phyloP scores from a whole-genome alignment of 768 basidiomycete genomes.

The Auriscalpium microsporum region DNA sequence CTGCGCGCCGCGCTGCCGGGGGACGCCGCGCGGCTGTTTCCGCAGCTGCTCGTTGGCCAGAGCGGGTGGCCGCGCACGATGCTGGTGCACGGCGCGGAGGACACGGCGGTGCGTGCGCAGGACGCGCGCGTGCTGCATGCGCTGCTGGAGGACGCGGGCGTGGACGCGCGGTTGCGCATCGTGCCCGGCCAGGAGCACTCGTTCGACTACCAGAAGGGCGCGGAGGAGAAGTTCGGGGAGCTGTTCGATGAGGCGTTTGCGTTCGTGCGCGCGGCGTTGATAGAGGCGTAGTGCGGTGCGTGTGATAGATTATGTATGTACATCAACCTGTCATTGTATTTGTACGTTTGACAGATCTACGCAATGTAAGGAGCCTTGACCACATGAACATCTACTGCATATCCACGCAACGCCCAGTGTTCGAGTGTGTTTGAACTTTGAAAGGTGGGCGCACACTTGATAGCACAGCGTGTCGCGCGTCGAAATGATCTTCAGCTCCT shows the following conservation, averaged over 20 bases:
- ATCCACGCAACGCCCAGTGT: no score
- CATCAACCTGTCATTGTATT: conserved; percentile 1
- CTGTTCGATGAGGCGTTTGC: conserved; percentile 27
- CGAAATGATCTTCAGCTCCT: no score
- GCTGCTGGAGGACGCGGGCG: conserved; percentile 29
- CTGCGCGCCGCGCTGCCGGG: conserved; percentile 19
- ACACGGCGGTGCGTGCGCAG: conserved; percentile 35
- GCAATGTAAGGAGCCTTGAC: no score
- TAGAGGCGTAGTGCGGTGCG: no score
- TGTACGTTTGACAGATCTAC: no score
- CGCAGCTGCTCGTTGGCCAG: conserved; percentile 31
- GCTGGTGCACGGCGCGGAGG: conserved; percentile 39
- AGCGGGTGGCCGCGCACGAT: conserved; percentile 37
- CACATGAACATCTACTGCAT: no score
- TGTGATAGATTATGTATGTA: conserved; percentile 10
- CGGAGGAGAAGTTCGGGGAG: conserved; percentile 31
- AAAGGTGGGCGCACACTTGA: no score
- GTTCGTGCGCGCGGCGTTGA: conserved; percentile 14
- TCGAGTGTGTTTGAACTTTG: no score
- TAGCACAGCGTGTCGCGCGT: no score
- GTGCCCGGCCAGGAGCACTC: conserved; percentile 43
- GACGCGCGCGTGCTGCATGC: conserved; percentile 33
- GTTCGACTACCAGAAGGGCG: conserved; percentile 42
- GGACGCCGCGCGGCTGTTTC: conserved; percentile 33
- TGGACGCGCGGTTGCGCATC: conserved; percentile 27